Evolutionary conservation across 495 filamentous ascomycete genomes (phyloP).

Genomic region (Hamigera avellanea): DNA sequence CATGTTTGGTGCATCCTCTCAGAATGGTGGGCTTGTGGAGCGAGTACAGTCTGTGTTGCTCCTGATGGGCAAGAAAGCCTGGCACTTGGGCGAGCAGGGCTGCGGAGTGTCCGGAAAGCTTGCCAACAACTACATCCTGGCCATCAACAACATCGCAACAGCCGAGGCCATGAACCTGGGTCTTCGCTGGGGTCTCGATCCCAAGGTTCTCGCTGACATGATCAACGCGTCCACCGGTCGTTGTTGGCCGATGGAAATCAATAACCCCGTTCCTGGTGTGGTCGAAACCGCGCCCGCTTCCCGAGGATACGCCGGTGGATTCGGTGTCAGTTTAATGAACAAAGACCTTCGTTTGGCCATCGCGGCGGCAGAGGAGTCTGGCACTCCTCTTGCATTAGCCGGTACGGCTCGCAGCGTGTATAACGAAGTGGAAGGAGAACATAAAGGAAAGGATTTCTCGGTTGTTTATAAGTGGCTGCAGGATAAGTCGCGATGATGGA

Average conservation of each 20-base stretch:
- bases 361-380: constrained; percentile 55
- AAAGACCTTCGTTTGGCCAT: constrained; percentile 73
- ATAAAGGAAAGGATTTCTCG: constrained; percentile 71
- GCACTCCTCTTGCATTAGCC: constrained; percentile 54
- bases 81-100: constrained; percentile 73
- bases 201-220: constrained; percentile 63
- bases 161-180: constrained; percentile 91
- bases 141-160: constrained; percentile 85
- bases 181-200: constrained; percentile 71
- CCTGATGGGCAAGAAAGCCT: constrained; percentile 69
- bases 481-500: constrained; percentile 26
- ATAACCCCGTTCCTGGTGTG: constrained; percentile 87
- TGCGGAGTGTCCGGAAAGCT: constrained; percentile 76
- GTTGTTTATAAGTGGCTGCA: constrained; percentile 69
- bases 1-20: constrained; percentile 65
- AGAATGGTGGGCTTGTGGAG: constrained; percentile 38
- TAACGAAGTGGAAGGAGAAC: constrained; percentile 42
- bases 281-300: constrained; percentile 59
- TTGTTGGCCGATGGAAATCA: constrained; percentile 87
- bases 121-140: constrained; percentile 87
- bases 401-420: constrained; percentile 58
- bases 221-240: constrained; percentile 78
- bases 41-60: constrained; percentile 51
- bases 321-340: constrained; percentile 72
- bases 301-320: constrained; percentile 69